phyloP scores from a whole-genome alignment of 306 rosid species.

The Quercus glauca region DNA sequence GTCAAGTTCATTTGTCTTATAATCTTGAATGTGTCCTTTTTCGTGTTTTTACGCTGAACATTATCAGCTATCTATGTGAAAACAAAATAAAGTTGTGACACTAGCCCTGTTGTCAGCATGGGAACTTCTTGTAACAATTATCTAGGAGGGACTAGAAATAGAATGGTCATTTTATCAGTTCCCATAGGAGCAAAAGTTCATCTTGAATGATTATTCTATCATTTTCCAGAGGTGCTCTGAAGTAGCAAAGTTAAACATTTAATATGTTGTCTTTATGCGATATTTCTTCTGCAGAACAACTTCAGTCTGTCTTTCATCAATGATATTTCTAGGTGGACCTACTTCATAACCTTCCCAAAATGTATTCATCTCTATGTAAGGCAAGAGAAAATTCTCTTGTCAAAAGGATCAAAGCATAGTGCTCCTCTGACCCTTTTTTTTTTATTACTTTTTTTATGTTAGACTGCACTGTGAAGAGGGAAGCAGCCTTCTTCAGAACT shows the following conservation, averaged over 20 bases:
- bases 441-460: background rate
- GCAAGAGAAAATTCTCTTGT: background rate
- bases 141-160: background rate
- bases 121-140: background rate
- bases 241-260: background rate
- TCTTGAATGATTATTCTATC: background rate
- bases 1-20: slow-evolving; percentile 6
- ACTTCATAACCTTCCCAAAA: background rate
- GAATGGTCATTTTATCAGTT: background rate
- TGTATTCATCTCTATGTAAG: background rate
- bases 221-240: background rate
- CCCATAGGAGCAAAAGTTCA: background rate
- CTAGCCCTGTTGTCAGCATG: background rate
- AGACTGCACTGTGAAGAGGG: background rate
- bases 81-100: background rate
- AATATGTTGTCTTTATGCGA: background rate
- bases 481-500: background rate
- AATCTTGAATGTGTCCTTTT: background rate
- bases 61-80: background rate
- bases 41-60: background rate
- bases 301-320: background rate
- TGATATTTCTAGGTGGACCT: background rate
- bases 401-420: background rate
- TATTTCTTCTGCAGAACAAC: background rate
- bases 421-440: background rate